Evolutionary conservation across 108 stramenopile species (phyloP).

Genomic region (Tribonema minus): DNA sequence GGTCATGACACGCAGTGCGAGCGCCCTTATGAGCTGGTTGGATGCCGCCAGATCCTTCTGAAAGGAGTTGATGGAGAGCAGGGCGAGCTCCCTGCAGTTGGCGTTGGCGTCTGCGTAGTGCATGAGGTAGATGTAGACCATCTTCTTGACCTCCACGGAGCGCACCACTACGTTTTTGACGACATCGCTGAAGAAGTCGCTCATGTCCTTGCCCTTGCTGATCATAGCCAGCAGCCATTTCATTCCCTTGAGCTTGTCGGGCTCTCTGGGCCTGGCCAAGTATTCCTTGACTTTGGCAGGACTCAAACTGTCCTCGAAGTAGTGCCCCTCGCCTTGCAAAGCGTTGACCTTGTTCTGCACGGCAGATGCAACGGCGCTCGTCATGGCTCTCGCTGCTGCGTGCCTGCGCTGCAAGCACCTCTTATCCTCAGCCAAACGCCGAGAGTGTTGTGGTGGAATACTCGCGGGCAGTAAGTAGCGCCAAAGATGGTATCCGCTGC

Average conservation of each 20-base stretch:
- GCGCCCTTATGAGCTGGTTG: constrained; percentile 81
- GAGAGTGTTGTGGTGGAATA: too few species aligned
- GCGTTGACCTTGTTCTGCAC: constrained; percentile 32
- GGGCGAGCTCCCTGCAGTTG: constrained; percentile 84
- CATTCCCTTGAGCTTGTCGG: constrained; percentile 81
- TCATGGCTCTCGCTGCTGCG: too few species aligned
- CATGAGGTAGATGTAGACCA: constrained; percentile 97
- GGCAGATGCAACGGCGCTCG: too few species aligned
- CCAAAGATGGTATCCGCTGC: too few species aligned
- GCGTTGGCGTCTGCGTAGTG: constrained; percentile 65
- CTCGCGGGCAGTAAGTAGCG: too few species aligned
- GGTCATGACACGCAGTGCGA: constrained; percentile 91
- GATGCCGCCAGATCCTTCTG: constrained; percentile 88
- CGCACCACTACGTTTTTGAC: constrained; percentile 77
- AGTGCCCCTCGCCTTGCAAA: constrained; percentile 74
- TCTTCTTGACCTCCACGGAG: constrained; percentile 90
- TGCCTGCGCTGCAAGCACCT: too few species aligned
- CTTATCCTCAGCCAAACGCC: too few species aligned
- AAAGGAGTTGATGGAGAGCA: constrained; percentile 90
- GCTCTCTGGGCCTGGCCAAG: constrained; percentile 56
- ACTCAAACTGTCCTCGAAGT: constrained; percentile 93
- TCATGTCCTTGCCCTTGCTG: constrained; percentile 81
- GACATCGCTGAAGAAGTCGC: constrained; percentile 93
- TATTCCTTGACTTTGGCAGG: constrained; percentile 73
- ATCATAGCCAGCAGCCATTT: constrained; percentile 97